Evolutionary conservation across 306 rosid genomes (phyloP), one percentile per base, ranked within the genome.

Genomic region (Ormosia emarginata): DNA sequence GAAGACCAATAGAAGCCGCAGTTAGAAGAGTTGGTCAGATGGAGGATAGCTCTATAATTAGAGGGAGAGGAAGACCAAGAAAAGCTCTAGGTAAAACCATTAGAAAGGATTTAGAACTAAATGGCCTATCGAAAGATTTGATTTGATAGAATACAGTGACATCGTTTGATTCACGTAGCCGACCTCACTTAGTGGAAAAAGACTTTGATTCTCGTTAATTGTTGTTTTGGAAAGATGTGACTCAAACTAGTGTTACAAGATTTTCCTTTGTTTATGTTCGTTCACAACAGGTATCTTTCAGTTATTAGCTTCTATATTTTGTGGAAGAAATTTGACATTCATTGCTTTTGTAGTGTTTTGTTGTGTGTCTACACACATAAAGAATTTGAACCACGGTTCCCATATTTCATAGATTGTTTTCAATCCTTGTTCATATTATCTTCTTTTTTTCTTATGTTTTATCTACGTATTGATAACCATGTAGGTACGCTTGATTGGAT

Each of bases 401-500:
- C 32, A 37, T 53, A 50, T 67, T 53, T 53, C 52, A 14, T 66
- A 41, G 47, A 14, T 49, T 24, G 6, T 41, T 61, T 24, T 40
- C 44, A 12, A 37, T 11, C 73, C 43, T 79, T 70, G 66, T 41
- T 40, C 41, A 34, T 56, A 43, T 24, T 56, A 63, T 15, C 52
- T 53, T 30, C 11, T 55, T 39, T 32, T n/a, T 3, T 24, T 63
- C 46, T 30, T 29, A 68, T 7, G 40, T 6, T 47, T 39, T 61
- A 62, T 50, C 64, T 41, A 43, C 9, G 14, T 44, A 55, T 55
- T 10, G 50, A 49, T 39, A 61, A 50, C 74, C 62, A 30, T 88
- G 84, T 83, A 92, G 99, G 99, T 95, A 89, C 93, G 97, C 46
- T 86, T 95, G 91, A 95, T 95, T 43, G 99, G 99, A 55, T 95